These are phyloP conservation scores for Epipyxis sp. DNA, from an alignment of 108 stramenopile species.

Conservation along the genomic window DNA sequence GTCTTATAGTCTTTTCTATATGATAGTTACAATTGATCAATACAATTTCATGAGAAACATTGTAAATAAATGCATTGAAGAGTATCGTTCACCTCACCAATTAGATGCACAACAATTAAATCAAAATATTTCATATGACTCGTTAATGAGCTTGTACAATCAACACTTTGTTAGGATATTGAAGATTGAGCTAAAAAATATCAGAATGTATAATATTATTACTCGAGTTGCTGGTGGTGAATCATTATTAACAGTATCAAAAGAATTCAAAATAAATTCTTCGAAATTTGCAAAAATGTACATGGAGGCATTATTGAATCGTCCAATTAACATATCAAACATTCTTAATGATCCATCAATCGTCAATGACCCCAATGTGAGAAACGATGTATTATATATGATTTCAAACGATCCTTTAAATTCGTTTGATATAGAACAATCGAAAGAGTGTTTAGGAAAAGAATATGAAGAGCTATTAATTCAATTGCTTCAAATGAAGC, in stretches of 20 bases:
- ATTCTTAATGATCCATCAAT: not conserved
- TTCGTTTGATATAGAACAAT: not conserved
- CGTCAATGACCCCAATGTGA: not conserved
- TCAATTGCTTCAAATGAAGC: not conserved
- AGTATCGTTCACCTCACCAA: not conserved
- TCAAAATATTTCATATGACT: not conserved
- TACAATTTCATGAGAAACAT: not conserved
- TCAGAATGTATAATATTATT: not conserved
- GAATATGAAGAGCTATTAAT: slow-evolving; percentile 30
- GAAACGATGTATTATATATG: not conserved
- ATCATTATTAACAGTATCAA: not conserved
- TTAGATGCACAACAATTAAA: slow-evolving; percentile 10
- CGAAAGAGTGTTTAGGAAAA: not conserved
- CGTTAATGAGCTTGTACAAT: not conserved
- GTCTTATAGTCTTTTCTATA: too few relatives aligned
- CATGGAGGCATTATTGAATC: not conserved
- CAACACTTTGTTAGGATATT: not conserved
- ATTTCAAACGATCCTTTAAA: not conserved
- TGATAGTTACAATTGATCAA: not conserved
- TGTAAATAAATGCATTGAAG: not conserved
- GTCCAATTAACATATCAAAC: not conserved
- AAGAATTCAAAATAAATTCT: not conserved
- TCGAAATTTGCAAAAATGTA: not conserved
- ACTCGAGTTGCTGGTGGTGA: not conserved
- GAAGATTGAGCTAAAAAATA: not conserved